Base-by-base conservation (phyloP, 768 basidiomycete genomes). In the Butyriboletus loyo region DNA sequence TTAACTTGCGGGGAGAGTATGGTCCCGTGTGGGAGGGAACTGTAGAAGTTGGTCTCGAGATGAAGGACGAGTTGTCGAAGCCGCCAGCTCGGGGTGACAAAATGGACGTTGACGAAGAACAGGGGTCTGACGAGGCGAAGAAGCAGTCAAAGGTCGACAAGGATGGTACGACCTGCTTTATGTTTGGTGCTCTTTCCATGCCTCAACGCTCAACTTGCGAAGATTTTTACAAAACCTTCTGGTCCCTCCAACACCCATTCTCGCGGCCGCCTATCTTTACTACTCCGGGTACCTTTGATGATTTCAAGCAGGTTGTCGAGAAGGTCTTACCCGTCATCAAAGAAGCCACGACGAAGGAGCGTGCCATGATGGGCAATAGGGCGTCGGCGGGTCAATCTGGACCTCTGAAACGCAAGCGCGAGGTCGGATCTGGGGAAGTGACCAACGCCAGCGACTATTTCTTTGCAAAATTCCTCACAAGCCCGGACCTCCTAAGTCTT, bases 391-490 rank as follows among this genome's bases (percentile, higher is more conserved):
- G 72, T 14, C 67, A 72, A 51, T 62, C 69, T 39, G 67, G 58
- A 9, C 61, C 61, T 28, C 65, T 79, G 51, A 92, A 89, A 69
- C 77, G 86, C 52, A 88, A 86, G 71, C 82, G 86, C 22, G 88
- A 87, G 19, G 66, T 68, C 9, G 82, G 82, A 32, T 62, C 68
- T n/a, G 78, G 81, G 46, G 85, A 83, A 62, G 73, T 70, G 15
- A 76, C 75, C 49, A 71, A 73, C 19, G 67, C 54, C 5, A 81
- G 75, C 44, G 86, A 93, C 54, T 94, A 93, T 65, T 96, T 95
- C 72, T 95, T 94, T 63, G 90, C 93, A 34, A 97, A 95, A 69
- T 95, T 92, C 71, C 73, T 97, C 49, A 96, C 93, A 1, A 92
- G 84, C 56, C 86, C 89, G 0, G 91, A 93, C 50, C 73, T 97